phyloP scores from a whole-genome alignment of 345 rosid genomes.

The Gossypium thurberi region DNA sequence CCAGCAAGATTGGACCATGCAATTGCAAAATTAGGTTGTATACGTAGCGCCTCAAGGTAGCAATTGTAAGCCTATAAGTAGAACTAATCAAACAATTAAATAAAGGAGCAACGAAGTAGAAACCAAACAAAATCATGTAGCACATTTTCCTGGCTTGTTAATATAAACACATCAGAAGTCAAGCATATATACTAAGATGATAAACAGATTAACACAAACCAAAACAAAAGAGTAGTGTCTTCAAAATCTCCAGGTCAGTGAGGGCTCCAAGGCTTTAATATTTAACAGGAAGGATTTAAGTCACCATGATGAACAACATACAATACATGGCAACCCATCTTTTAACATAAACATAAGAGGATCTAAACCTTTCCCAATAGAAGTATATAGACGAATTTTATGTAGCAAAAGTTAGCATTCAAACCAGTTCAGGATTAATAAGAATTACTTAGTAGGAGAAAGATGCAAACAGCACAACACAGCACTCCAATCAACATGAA shows the following conservation, averaged over 20 bases:
- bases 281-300: not conserved
- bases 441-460: not conserved
- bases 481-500: not conserved
- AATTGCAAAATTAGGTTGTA: slow-evolving; percentile 91
- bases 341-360: not conserved
- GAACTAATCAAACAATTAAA: not conserved
- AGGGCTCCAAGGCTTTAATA: not conserved
- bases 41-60: slow-evolving; percentile 86
- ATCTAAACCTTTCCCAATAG: not conserved
- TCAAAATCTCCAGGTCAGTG: not conserved
- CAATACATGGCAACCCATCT: not conserved
- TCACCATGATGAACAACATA: not conserved
- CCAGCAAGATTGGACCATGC: slow-evolving; percentile 99
- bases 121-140: slow-evolving; percentile 14
- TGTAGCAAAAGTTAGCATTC: not conserved
- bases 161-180: not conserved
- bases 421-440: not conserved
- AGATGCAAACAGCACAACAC: not conserved
- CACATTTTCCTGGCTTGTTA: not conserved
- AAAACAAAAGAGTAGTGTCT: not conserved
- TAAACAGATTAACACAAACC: not conserved
- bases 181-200: not conserved
- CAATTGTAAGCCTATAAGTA: slow-evolving; percentile 79
- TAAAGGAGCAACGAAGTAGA: slow-evolving; percentile 29
- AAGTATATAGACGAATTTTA: not conserved